Percentiles rank a stretch among this genome's conserved stretches.
These are phyloP conservation scores for Puccinia horiana DNA, from an alignment of 1,284 basidiomycete genomes.

Conservation along the genomic window DNA sequence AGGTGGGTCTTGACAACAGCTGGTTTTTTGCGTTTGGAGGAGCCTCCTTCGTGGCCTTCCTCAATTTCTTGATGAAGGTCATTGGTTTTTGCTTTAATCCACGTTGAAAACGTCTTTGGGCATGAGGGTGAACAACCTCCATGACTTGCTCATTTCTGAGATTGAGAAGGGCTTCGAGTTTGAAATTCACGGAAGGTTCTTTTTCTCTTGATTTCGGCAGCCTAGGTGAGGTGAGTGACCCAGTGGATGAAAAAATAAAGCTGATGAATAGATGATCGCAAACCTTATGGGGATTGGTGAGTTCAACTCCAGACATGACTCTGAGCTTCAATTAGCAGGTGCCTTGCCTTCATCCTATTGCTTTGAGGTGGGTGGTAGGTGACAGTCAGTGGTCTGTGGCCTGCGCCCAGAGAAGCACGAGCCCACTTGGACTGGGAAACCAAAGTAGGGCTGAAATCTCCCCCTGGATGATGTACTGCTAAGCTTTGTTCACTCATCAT, in stretches of 20 bases:
- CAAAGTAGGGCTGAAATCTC: background rate
- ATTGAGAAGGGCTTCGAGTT: constrained; percentile 38
- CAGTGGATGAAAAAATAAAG: background rate
- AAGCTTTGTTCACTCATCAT: constrained; percentile 52
- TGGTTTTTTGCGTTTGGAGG: constrained; percentile 97
- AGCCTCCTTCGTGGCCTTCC: constrained; percentile 99
- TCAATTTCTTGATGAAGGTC: constrained; percentile 98
- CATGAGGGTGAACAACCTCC: constrained; percentile 96
- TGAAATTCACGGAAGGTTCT: constrained; percentile 34
- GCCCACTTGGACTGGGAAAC: background rate
- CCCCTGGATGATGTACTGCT: constrained; percentile 41
- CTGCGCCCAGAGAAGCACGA: background rate
- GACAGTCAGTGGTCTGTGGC: background rate
- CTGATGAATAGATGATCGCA: background rate
- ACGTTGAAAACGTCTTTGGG: constrained; percentile 96
- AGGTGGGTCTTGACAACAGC: constrained; percentile 98
- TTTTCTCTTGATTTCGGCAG: constrained; percentile 40
- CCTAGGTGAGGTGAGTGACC: constrained; percentile 8
- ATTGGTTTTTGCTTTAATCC: constrained; percentile 97
- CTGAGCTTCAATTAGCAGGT: background rate
- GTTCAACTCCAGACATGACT: constrained; percentile 68
- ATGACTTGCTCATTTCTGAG: constrained; percentile 55
- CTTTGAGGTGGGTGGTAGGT: constrained; percentile 2
- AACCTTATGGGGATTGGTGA: constrained; percentile 78
- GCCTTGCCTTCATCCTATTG: background rate